Evolutionary conservation across 164 flowering plant genomes (phyloP).

Genomic region (Houttuynia cordata): DNA sequence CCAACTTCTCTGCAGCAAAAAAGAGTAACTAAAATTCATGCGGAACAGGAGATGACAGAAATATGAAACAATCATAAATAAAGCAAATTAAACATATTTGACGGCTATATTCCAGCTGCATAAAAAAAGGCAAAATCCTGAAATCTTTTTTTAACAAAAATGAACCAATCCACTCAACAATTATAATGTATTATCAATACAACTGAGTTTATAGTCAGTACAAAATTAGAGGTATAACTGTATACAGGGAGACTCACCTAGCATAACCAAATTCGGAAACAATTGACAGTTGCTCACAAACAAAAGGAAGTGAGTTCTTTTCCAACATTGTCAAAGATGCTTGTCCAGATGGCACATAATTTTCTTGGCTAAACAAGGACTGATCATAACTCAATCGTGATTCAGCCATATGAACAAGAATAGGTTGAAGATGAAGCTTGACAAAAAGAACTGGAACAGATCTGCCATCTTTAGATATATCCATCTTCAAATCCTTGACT

Average conservation of each 20-base stretch:
- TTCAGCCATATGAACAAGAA: constrained; percentile 51
- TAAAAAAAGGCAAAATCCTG: no score
- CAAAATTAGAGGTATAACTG: not conserved
- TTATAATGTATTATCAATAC: no score
- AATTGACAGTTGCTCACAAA: constrained; percentile 70
- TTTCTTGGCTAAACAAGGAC: constrained; percentile 25
- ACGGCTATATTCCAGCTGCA: not conserved
- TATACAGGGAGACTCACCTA: constrained; percentile 36
- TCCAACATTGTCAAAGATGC: constrained; percentile 25
- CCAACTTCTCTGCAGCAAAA: constrained; percentile 68
- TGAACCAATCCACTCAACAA: no score
- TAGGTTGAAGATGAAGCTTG: constrained; percentile 58
- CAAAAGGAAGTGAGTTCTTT: constrained; percentile 42
- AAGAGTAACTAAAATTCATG: constrained; percentile 6
- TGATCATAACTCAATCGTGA: constrained; percentile 52
- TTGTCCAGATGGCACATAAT: constrained; percentile 26
- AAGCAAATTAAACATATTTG: not conserved
- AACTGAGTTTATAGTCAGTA: no score
- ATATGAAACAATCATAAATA: no score
- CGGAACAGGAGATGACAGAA: not conserved
- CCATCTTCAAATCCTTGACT: constrained; percentile 69
- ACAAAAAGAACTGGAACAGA: constrained; percentile 54
- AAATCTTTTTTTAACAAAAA: no score
- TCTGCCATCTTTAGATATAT: constrained; percentile 75
- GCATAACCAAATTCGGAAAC: constrained; percentile 75